A percentile compares a stretch with the other conserved stretches of the same genome.
Conservation (phyloP, 2,329 filamentous ascomycete species). For the Ophiostoma fasciatum region DNA sequence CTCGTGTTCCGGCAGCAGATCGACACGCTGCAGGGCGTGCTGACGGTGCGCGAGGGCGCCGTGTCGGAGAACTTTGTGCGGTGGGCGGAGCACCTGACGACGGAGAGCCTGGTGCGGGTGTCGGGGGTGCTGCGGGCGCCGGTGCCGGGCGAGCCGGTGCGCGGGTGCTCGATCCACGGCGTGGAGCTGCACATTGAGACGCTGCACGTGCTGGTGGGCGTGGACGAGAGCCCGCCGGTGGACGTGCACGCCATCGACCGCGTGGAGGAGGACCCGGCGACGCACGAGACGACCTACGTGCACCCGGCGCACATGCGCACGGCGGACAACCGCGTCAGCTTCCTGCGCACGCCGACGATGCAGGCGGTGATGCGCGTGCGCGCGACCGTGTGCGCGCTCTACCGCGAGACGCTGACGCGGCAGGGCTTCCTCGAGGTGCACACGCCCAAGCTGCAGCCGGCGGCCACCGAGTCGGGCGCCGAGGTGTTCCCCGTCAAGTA, state of each 20-base stretch:
- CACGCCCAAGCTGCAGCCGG: constrained; percentile 80
- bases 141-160: constrained; percentile 56
- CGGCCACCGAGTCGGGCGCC: constrained; percentile 79
- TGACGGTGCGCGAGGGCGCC: constrained; percentile 37
- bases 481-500: constrained; percentile 89
- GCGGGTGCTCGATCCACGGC: constrained; percentile 59
- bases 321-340: constrained; percentile 65
- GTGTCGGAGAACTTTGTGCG: constrained; percentile 64
- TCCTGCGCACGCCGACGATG: constrained; percentile 71
- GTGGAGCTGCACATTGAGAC: constrained; percentile 56
- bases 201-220: constrained; percentile 36
- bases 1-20: constrained; percentile 75
- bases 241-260: constrained; percentile 33
- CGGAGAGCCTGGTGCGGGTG: constrained; percentile 66
- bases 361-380: constrained; percentile 83
- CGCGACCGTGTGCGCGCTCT: constrained; percentile 63
- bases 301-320: constrained; percentile 55
- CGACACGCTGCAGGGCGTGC: constrained; percentile 69
- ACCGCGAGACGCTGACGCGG: constrained; percentile 60
- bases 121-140: constrained; percentile 59
- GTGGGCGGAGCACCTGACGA: constrained; percentile 71
- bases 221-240: constrained; percentile 32
- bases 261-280: constrained; percentile 21
- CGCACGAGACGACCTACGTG: constrained; percentile 37
- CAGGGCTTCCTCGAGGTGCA: constrained; percentile 84